Base-by-base conservation (phyloP, 441 rosid species). In the Adansonia madagascariensis region DNA sequence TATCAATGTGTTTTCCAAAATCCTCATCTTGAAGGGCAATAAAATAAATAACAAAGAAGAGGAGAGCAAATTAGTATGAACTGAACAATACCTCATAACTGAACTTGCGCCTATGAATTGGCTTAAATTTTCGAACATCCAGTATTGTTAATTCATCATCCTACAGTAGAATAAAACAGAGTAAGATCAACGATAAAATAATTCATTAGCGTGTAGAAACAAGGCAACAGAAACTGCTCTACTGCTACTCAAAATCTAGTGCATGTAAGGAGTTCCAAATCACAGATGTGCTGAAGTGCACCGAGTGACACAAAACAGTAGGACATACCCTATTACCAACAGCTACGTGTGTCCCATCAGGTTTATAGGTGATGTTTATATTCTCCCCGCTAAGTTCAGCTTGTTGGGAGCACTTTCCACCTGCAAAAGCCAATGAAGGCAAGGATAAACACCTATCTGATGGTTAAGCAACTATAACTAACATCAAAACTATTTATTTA, bases 331-430 rank as follows among this genome's bases (percentile, higher is more conserved):
- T 88, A 83, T 95, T 95, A 73, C 99, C 99, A 80, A 95, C 94
- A 80, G 98, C 99, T 68, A 94, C 59, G 65, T 95, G 98, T 20
- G 97, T 89, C 66, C 97, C 98, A 61, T 95, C 99, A 73, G 97
- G 97, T 87, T 86, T 91, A 77, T 92, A 95, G 71, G 99, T 92
- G 73, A 95, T 95, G 86, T 95, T 95, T 78, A 95, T 95, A 83
- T 95, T 95, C 84, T 95, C 99, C 70, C 99, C 99, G 79, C 94
- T 95, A 75, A 95, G 98, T 80, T 95, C 99, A 50, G 91, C 92
- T 84, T 86, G 97, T 85, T 91, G 98, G 10, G 98, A 87, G 84
- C 99, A 95, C 83, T 95, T 95, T 76, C 98, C 99, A 85, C 97
- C 99, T 95, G 79, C 61, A 81, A 63, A 78, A 80, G 77, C 56